Percentiles rank a stretch among this genome's conserved stretches.
Evolutionary conservation across 1,139 yeast genomes (phyloP).

Genomic region (Diutina sp.): DNA sequence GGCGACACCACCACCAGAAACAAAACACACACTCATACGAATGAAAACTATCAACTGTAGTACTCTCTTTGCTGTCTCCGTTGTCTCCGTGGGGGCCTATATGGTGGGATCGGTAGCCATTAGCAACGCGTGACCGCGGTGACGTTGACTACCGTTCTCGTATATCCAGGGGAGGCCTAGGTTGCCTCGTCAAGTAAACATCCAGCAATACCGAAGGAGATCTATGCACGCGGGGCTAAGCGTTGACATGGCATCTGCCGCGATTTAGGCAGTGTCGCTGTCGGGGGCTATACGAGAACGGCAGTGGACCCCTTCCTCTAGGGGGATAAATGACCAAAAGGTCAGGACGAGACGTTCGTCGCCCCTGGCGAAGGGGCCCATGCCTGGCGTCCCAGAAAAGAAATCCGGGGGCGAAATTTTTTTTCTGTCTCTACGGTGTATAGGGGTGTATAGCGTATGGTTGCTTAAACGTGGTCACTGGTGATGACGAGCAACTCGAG

Average conservation of each 20-base stretch:
- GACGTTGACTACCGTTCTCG: neutral
- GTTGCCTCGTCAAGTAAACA: neutral
- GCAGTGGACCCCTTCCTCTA: neutral
- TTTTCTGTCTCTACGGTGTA: too few relatives aligned
- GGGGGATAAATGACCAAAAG: neutral
- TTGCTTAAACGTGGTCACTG: too few relatives aligned
- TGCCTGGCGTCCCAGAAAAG: neutral
- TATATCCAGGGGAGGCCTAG: neutral
- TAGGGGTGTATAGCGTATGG: too few relatives aligned
- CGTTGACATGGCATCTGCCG: neutral
- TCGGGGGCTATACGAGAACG: neutral
- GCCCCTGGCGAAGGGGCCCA: neutral
- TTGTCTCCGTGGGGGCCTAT: too few relatives aligned
- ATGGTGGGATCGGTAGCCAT: too few relatives aligned
- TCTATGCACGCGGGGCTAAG: neutral
- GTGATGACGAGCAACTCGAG: too few relatives aligned
- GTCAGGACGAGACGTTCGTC: neutral
- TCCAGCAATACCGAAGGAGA: neutral
- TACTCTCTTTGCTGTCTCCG: too few relatives aligned
- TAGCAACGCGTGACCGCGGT: neutral
- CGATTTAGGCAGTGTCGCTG: neutral
- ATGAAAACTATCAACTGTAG: too few relatives aligned
- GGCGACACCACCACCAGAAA: too few relatives aligned
- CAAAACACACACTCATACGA: too few relatives aligned
- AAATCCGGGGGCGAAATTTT: too few relatives aligned